Percentiles rank a stretch among this genome's conserved stretches.
Conservation (phyloP, 139 green algal species). For the Chlamydomonas sp. region DNA sequence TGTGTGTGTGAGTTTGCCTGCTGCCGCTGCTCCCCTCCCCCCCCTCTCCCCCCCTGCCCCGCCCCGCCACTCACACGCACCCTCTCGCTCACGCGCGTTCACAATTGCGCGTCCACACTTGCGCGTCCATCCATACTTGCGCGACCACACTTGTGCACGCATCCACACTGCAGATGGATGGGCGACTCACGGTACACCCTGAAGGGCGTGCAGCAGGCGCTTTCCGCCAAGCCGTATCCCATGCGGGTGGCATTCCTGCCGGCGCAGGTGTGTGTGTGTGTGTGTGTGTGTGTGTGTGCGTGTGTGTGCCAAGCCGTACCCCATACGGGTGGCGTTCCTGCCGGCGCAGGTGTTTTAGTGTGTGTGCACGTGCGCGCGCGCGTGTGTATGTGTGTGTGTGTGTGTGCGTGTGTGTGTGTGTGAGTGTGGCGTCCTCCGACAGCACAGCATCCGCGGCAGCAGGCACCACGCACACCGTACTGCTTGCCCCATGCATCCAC, state of each 20-base stretch:
- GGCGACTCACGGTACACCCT: slow-evolving; percentile 59
- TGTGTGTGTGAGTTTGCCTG: not conserved
- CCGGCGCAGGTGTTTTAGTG: not conserved
- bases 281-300: too few species aligned
- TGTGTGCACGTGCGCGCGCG: too few species aligned
- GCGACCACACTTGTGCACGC: not conserved
- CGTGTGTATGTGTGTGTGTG: too few species aligned
- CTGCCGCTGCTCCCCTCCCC: not conserved
- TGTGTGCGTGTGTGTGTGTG: too few species aligned
- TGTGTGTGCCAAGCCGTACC: slow-evolving; percentile 30
- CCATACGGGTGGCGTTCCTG: slow-evolving; percentile 12
- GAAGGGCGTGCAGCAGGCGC: slow-evolving; percentile 54
- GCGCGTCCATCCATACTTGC: too few species aligned
- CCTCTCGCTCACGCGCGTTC: not conserved
- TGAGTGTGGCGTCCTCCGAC: too few species aligned
- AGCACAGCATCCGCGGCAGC: too few species aligned
- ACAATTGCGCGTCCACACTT: too few species aligned
- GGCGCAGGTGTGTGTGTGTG: not conserved
- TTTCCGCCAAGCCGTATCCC: slow-evolving; percentile 28
- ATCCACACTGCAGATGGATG: slow-evolving; percentile 51
- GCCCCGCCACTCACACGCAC: not conserved
- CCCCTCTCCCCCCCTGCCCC: not conserved
- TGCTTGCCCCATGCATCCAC: too few species aligned
- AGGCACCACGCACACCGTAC: too few species aligned
- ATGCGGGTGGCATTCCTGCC: slow-evolving; percentile 8